These are phyloP conservation scores for Prunus campanulata DNA, from an alignment of 306 rosid genomes.

Conservation along the genomic window DNA sequence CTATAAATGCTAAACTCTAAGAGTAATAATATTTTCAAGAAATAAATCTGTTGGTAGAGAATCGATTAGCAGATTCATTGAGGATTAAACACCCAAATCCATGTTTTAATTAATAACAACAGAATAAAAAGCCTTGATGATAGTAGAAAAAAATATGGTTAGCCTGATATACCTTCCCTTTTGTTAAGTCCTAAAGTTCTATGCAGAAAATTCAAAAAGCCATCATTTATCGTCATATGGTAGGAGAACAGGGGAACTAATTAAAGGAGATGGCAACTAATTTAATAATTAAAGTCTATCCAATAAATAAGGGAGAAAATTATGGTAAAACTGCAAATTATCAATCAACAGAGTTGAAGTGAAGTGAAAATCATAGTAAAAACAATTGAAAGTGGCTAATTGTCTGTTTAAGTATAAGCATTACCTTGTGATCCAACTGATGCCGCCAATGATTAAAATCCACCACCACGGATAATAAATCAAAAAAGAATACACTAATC, in stretches of 20 bases:
- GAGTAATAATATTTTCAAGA: not conserved
- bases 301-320: not conserved
- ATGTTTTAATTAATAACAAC: not conserved
- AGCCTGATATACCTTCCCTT: not conserved
- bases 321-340: not conserved
- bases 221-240: not conserved
- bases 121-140: not conserved
- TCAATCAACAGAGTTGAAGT: not conserved
- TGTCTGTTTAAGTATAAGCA: not conserved
- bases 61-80: not conserved
- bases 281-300: not conserved
- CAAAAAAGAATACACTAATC: constrained; percentile 25
- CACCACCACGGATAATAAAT: constrained; percentile 15
- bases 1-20: too few relatives aligned
- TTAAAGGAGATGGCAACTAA: not conserved
- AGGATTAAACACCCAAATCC: not conserved
- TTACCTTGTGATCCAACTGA: constrained; percentile 62
- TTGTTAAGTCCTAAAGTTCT: not conserved
- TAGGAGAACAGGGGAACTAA: not conserved
- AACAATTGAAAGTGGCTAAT: not conserved
- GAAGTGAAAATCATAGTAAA: not conserved
- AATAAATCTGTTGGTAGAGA: not conserved
- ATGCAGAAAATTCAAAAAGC: not conserved
- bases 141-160: not conserved
- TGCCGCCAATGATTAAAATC: constrained; percentile 27